phyloP scores from a whole-genome alignment of 768 basidiomycete species.

The Lentinus tigrinus region DNA sequence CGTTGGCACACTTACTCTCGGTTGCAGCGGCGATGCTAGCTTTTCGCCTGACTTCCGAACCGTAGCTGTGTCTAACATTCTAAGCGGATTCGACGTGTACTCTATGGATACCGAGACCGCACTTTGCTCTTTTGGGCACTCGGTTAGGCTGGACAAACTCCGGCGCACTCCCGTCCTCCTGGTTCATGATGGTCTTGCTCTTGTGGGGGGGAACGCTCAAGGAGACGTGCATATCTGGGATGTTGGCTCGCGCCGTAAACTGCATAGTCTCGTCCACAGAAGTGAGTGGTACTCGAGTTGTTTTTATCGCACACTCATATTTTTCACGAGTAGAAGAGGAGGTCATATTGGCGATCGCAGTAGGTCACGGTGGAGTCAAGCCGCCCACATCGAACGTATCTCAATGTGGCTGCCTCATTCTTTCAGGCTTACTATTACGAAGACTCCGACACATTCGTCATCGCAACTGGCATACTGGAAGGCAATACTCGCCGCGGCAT shows the following conservation, averaged over 20 bases:
- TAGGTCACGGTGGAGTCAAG: not conserved
- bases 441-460: not conserved
- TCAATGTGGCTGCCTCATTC: not conserved
- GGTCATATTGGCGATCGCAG: not conserved
- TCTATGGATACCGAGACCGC: not conserved
- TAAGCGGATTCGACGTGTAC: constrained; percentile 5
- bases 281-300: not conserved
- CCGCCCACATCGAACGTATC: no score
- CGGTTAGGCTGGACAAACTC: not conserved
- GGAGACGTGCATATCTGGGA: constrained; percentile 9
- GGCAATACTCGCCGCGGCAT: not conserved
- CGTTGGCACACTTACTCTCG: not conserved
- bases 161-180: not conserved
- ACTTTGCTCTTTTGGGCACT: not conserved
- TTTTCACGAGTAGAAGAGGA: not conserved
- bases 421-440: constrained; percentile 1
- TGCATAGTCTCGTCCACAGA: not conserved
- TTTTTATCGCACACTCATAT: not conserved
- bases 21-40: constrained; percentile 6
- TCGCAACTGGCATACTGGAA: not conserved
- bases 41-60: not conserved
- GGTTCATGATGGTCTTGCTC: constrained; percentile 1
- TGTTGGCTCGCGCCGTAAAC: not conserved
- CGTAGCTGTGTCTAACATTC: constrained; percentile 9
- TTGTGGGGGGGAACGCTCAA: not conserved